phyloP scores from a whole-genome alignment of 768 basidiomycete species.

The Stropharia rugosoannulata region DNA sequence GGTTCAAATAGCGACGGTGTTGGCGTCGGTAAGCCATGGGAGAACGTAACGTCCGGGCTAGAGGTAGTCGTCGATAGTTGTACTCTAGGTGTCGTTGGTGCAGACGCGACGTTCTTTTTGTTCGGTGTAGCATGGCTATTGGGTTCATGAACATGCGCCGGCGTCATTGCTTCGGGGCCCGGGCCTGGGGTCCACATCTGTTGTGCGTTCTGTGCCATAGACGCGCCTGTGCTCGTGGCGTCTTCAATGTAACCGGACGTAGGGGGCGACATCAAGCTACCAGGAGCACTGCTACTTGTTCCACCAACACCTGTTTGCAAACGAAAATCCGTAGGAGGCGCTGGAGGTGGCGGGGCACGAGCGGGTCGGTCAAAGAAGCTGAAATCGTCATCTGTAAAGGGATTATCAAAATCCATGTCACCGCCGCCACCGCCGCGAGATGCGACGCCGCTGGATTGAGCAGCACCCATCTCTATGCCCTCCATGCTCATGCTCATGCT shows the following conservation, averaged over 20 bases:
- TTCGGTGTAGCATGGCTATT: constrained; percentile 48
- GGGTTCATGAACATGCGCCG: constrained; percentile 18
- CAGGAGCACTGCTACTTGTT: not conserved
- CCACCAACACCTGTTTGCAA: not conserved
- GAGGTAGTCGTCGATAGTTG: constrained; percentile 39
- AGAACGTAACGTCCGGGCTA: constrained; percentile 17
- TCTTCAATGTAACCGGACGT: not conserved
- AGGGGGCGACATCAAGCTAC: not conserved
- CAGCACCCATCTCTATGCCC: constrained; percentile 29
- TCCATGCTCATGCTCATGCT: constrained; percentile 33
- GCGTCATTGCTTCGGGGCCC: constrained; percentile 28
- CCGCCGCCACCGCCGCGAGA: constrained; percentile 26
- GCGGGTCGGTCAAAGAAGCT: constrained; percentile 75
- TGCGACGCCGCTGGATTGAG: constrained; percentile 16
- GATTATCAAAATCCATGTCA: constrained; percentile 54
- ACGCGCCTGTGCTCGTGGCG: not conserved
- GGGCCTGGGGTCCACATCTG: constrained; percentile 25
- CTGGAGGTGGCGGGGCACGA: constrained; percentile 2
- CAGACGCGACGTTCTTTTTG: constrained; percentile 33
- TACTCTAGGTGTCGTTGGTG: constrained; percentile 47
- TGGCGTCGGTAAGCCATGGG: constrained; percentile 6
- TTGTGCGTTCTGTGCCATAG: constrained; percentile 5
- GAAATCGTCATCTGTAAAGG: constrained; percentile 87
- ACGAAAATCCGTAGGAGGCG: not conserved
- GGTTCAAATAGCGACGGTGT: constrained; percentile 55